phyloP scores from a whole-genome alignment of 1,284 basidiomycete genomes.

The Microbotryomycetes sp. region DNA sequence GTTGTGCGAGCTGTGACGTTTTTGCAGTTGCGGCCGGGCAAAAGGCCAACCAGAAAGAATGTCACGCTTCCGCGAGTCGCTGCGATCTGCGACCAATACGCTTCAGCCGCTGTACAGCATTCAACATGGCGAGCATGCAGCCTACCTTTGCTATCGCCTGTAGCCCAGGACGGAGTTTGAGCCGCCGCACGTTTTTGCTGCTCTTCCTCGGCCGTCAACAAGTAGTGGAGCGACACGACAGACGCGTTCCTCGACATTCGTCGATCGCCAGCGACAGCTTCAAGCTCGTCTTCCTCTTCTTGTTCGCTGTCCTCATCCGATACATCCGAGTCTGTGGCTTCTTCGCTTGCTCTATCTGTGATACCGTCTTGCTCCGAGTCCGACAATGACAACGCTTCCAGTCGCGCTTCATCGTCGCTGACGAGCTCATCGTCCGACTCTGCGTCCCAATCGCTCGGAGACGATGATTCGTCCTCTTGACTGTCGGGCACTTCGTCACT shows the following conservation, averaged over 20 bases:
- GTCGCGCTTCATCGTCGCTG: neutral
- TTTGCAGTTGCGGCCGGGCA: neutral
- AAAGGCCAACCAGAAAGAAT: neutral
- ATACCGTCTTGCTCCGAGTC: neutral
- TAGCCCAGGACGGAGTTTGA: neutral
- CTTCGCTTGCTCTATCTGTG: neutral
- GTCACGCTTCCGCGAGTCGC: too few species aligned
- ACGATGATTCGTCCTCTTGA: neutral
- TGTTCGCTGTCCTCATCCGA: neutral
- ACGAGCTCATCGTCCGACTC: neutral
- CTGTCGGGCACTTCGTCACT: neutral
- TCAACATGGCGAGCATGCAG: too few species aligned
- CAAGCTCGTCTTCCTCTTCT: neutral
- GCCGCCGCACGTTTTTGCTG: neutral
- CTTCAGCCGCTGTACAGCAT: too few species aligned
- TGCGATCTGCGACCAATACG: too few species aligned
- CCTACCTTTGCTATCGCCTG: neutral
- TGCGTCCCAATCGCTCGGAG: neutral
- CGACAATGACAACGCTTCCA: neutral
- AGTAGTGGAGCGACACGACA: constrained; percentile 22
- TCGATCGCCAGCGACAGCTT: neutral
- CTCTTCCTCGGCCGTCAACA: constrained; percentile 20
- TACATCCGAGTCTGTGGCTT: neutral
- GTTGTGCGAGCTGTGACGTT: neutral
- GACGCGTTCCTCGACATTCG: constrained; percentile 21